Percentiles rank a stretch among this genome's conserved stretches.
phyloP scores from a whole-genome alignment of 768 basidiomycete species.

The Lentinula aciculospora region DNA sequence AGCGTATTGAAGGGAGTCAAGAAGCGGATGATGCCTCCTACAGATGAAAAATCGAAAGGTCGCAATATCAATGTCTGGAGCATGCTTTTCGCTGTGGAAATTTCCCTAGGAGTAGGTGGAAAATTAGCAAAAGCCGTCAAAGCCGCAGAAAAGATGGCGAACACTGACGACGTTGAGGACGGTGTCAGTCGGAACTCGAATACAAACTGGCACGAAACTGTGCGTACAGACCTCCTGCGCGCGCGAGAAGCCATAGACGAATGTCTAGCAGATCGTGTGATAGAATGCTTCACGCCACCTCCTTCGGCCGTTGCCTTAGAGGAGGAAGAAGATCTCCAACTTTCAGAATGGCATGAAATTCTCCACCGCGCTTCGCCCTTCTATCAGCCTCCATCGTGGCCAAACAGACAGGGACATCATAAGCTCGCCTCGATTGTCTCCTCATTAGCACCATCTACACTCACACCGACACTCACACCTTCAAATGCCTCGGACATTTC shows the following conservation, averaged over 20 bases:
- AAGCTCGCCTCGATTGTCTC: background rate
- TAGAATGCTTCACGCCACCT: slow-evolving; percentile 1
- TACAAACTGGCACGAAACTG: slow-evolving; percentile 60
- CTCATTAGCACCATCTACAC: background rate
- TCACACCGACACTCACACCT: background rate
- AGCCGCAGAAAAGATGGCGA: background rate
- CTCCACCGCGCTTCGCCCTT: background rate
- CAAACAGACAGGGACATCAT: background rate
- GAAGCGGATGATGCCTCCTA: slow-evolving; percentile 29
- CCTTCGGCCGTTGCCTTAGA: background rate
- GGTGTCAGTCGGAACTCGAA: slow-evolving; percentile 72
- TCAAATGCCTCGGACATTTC: slow-evolving; percentile 3
- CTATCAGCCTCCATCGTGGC: background rate
- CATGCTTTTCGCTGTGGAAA: slow-evolving; percentile 61
- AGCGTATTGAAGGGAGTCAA: slow-evolving; percentile 67
- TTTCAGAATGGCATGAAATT: slow-evolving; percentile 7
- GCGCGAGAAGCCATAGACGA: slow-evolving; percentile 4
- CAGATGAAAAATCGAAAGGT: background rate
- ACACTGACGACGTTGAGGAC: slow-evolving; percentile 55
- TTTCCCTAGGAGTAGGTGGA: slow-evolving; percentile 33
- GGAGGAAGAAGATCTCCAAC: slow-evolving; percentile 1
- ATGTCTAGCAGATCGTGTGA: slow-evolving; percentile 2
- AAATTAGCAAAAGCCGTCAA: background rate
- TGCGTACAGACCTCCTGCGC: background rate
- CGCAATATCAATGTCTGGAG: slow-evolving; percentile 49